Base-by-base conservation (phyloP, 805 yeast species). In the Candida krabiensis region DNA sequence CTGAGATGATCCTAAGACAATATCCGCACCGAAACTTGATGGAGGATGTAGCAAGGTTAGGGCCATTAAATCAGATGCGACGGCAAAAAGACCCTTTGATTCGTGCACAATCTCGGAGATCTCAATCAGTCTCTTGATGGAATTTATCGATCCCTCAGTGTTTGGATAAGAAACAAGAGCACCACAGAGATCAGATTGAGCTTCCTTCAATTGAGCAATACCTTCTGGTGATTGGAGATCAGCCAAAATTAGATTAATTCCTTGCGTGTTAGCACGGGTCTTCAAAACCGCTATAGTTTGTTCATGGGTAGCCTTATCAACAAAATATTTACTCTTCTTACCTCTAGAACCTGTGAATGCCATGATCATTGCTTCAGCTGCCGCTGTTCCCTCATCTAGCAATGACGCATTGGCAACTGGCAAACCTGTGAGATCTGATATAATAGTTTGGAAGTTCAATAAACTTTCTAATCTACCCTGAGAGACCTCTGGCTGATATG, bases 401-500 rank as follows among this genome's bases (percentile, higher is more conserved):
- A 93, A 70, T 2, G 98, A 91, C 2, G 97, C 95, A 60, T 93
- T 93, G 35, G 98, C 90, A 53, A 93, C 80, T n/a, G 88, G 84
- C 66, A 93, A 72, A 1, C 98, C 99, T 0, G 99, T 93, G 49
- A 93, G 73, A 43, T 93, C 96, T 19, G 89, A 66, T 12, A 93
- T 73, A 56, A 91, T 71, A n/a, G 99, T 93, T 67, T 93, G 99
- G 67, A 77, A 93, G 64, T 93, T 93, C 46, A 93, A 69, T 46
- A 93, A 69, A 16, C 93, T 80, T 66, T 91, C 96, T 53, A 93
- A 73, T 53, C 99, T 80, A 38, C 99, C 99, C 66, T 93, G 99
- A 1, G 96, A 85, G 41, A 93, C 90, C 63, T 93, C 99, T 1
- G 99, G 96, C 68, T 93, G 99, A 63, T 93, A 93, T 24, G 99